Conservation (phyloP, 2,329 filamentous ascomycete species). For the Talaromyces sp. region DNA sequence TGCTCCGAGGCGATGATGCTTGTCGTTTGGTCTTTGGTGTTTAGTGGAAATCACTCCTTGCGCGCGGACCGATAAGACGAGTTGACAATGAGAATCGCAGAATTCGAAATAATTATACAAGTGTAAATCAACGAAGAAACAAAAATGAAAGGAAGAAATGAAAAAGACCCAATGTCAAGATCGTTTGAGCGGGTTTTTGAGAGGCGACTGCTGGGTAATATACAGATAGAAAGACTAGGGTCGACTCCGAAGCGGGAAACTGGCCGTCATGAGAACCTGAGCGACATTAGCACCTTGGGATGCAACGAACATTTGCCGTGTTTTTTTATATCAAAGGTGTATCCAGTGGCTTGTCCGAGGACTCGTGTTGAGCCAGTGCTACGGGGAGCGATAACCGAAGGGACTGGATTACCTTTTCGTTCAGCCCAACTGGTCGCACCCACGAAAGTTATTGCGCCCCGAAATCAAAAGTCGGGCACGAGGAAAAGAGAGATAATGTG, state of each 20-base stretch:
- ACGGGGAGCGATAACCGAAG: not conserved
- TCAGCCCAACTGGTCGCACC: conserved; percentile 8
- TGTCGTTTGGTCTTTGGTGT: not conserved
- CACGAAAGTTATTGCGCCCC: conserved; percentile 19
- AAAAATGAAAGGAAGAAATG: not conserved
- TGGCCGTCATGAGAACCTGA: conserved; percentile 12
- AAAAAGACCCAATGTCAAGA: not conserved
- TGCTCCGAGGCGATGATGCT: not conserved
- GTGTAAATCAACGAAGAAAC: not conserved
- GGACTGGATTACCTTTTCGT: not conserved
- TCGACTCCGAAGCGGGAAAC: conserved; percentile 4
- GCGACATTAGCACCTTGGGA: not conserved
- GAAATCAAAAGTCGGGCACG: conserved; percentile 14
- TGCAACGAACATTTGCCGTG: not conserved
- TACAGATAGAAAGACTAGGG: conserved; percentile 10
- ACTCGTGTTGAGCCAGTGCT: conserved; percentile 4
- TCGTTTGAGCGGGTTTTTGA: not conserved
- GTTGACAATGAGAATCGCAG: not conserved
- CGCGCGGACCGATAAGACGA: not conserved
- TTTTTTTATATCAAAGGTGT: conserved; percentile 6
- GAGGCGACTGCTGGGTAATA: conserved; percentile 9
- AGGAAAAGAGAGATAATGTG: conserved; percentile 19
- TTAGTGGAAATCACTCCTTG: not conserved
- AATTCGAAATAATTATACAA: not conserved
- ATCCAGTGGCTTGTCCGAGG: conserved; percentile 12